Evolutionary conservation across 371 early-diverging fungal genomes (phyloP).

Genomic region (Choanephora cucurbitarum): DNA sequence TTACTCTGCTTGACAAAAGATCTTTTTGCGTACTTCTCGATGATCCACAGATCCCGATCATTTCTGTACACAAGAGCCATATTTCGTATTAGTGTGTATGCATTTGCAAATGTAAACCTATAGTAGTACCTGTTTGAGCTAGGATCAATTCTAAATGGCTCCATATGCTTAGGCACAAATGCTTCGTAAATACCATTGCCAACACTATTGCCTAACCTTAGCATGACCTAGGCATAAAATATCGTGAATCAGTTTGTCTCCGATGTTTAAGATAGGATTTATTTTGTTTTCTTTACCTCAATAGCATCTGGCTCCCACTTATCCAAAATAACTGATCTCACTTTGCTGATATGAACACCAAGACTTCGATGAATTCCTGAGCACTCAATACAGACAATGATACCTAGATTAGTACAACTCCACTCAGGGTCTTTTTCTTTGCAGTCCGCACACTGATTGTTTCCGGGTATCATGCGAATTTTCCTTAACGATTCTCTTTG

Average conservation of each 20-base stretch:
- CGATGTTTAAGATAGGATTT: background rate
- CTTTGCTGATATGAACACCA: constrained; percentile 91
- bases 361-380: constrained; percentile 96
- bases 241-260: too few relatives aligned
- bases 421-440: constrained; percentile 78
- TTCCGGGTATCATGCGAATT: constrained; percentile 58
- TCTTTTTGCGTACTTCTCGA: constrained; percentile 75
- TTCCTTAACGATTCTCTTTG: constrained; percentile 27
- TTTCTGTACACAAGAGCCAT: constrained; percentile 40
- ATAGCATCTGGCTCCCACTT: constrained; percentile 85
- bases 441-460: constrained; percentile 84
- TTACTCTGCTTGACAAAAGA: constrained; percentile 50
- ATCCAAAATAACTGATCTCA: constrained; percentile 84
- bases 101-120: too few relatives aligned
- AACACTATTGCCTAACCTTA: constrained; percentile 74
- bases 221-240: constrained; percentile 63
- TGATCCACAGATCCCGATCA: constrained; percentile 71
- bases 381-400: constrained; percentile 95
- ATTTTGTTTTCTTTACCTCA: constrained; percentile 40
- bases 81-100: too few relatives aligned
- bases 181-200: constrained; percentile 79
- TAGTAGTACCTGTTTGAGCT: constrained; percentile 34
- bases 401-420: constrained; percentile 92
- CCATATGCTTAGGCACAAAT: constrained; percentile 42
- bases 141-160: constrained; percentile 34